phyloP scores from a whole-genome alignment of 1,139 yeast genomes.

The Entelexis sorbosivorans region DNA sequence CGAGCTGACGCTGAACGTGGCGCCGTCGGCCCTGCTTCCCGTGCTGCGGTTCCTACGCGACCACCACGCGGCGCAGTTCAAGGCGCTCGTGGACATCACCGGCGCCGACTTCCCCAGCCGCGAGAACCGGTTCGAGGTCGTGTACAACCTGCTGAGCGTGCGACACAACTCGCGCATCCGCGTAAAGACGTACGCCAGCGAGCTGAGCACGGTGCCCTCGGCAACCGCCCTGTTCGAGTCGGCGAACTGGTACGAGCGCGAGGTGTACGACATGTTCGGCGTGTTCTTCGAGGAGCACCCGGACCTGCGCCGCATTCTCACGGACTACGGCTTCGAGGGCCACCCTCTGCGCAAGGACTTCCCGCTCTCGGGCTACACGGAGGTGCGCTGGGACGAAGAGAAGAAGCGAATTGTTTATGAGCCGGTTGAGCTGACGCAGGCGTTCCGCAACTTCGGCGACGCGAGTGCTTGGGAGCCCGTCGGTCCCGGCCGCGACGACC shows the following conservation, averaged over 20 bases:
- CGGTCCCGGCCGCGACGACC: constrained; percentile 73
- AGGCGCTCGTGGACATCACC: constrained; percentile 67
- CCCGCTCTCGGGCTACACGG: constrained; percentile 87
- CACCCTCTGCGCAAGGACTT: constrained; percentile 86
- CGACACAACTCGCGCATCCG: constrained; percentile 81
- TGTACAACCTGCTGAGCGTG: constrained; percentile 68
- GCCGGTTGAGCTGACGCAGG: constrained; percentile 83
- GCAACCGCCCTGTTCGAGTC: constrained; percentile 61
- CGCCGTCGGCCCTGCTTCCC: constrained; percentile 66
- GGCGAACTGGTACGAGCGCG: constrained; percentile 85
- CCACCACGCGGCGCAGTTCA: constrained; percentile 75
- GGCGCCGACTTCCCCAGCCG: constrained; percentile 83
- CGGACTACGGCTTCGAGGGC: constrained; percentile 89
- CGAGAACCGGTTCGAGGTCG: constrained; percentile 76
- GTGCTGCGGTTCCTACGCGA: constrained; percentile 58
- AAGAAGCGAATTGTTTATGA: constrained; percentile 83
- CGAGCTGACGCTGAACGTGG: constrained; percentile 65
- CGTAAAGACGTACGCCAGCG: constrained; percentile 81
- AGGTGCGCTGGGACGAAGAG: constrained; percentile 81
- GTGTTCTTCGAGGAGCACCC: constrained; percentile 83
- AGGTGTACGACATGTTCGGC: constrained; percentile 77
- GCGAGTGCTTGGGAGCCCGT: constrained; percentile 88
- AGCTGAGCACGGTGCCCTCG: constrained; percentile 72
- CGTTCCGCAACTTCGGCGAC: constrained; percentile 86
- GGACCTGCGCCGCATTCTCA: constrained; percentile 78